Evolutionary conservation across 2,329 filamentous ascomycete genomes (phyloP), one percentile per base, ranked within the genome.

Genomic region (Hypoxylon sp.): DNA sequence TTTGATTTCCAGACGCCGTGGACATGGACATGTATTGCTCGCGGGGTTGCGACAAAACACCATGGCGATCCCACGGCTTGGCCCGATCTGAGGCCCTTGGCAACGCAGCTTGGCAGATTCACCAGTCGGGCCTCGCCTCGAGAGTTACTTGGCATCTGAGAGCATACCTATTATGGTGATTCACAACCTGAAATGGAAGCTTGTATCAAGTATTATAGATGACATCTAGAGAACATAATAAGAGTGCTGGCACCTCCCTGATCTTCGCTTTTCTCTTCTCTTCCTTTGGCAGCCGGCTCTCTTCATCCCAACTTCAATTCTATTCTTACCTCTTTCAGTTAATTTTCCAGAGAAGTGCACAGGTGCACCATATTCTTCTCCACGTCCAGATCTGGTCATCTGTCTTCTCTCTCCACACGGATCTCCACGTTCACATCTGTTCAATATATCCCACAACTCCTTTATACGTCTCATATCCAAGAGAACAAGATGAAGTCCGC

Each of bases 41-140:
- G 61, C 45, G 58, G 67, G 61, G 55, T 65, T 70, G 68, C 37
- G 60, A 63, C 65, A 68, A 43, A 55, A 9, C 37, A 34, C 30
- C 16, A 14, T 43, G 71, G 52, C 70, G 68, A 72, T 74, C 69
- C 51, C 70, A 73, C 70, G 50, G 57, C 74, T 75, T 74, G 70
- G 69, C 70, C 12, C 63, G 62, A 69, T 64, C 62, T 70, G 68
- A 72, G 60, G 64, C 59, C 52, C 73, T 72, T 72, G 72, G 72
- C 69, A 41, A 21, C 9, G 34, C 27, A 41, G 23, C 65, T 68
- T 69, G 67, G 71, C 66, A 57, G 66, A 43, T 57, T 55, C 48
- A 55, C 34, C 47, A 55, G 14, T 51, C 6, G 23, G 37, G n/a
- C 29, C 34, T 34, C 25, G 46, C 30, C 8, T 25, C 29, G 12